Conservation (phyloP, 2,329 filamentous ascomycete species). For the Xylariaceae sp. region DNA sequence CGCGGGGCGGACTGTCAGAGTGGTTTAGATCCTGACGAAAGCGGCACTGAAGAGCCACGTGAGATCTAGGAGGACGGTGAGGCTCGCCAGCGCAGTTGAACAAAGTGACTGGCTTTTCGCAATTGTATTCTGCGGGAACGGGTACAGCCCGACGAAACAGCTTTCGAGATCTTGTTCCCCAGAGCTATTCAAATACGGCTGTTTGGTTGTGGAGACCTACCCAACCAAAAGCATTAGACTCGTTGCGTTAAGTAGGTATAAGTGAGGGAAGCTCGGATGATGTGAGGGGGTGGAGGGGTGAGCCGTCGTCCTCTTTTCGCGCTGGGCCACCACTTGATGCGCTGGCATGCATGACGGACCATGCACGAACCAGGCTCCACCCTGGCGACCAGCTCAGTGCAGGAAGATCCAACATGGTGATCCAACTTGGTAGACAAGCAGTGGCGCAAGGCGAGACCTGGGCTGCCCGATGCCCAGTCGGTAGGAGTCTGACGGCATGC, state of each 20-base stretch:
- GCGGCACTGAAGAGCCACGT: slow-evolving; percentile 17
- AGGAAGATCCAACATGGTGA: slow-evolving; percentile 23
- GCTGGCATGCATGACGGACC: slow-evolving; percentile 58
- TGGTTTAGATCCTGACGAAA: slow-evolving; percentile 37
- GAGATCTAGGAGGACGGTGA: slow-evolving; percentile 20
- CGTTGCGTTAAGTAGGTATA: slow-evolving; percentile 34
- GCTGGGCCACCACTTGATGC: slow-evolving; percentile 45
- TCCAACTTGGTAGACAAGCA: slow-evolving; percentile 17
- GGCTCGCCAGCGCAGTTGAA: slow-evolving; percentile 12
- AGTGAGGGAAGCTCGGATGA: slow-evolving; percentile 28
- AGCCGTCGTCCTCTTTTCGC: slow-evolving; percentile 35
- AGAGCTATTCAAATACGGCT: slow-evolving; percentile 26
- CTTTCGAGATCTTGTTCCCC: slow-evolving; percentile 25
- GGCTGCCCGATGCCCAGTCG: slow-evolving; percentile 19
- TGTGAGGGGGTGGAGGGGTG: slow-evolving; percentile 28
- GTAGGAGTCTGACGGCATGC: slow-evolving; percentile 19
- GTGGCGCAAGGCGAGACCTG: slow-evolving; percentile 29
- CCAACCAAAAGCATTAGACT: slow-evolving; percentile 39
- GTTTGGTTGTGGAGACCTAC: slow-evolving; percentile 34
- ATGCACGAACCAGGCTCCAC: slow-evolving; percentile 48
- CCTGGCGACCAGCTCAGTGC: slow-evolving; percentile 40
- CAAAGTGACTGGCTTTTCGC: slow-evolving; percentile 16
- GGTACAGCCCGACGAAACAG: slow-evolving; percentile 31
- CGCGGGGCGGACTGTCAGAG: slow-evolving; percentile 37
- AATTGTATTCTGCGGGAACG: slow-evolving; percentile 25